Evolutionary conservation across 257 asterid species (phyloP), one percentile per base, ranked within the genome.

Genomic region (Jaltomata sinuosa): DNA sequence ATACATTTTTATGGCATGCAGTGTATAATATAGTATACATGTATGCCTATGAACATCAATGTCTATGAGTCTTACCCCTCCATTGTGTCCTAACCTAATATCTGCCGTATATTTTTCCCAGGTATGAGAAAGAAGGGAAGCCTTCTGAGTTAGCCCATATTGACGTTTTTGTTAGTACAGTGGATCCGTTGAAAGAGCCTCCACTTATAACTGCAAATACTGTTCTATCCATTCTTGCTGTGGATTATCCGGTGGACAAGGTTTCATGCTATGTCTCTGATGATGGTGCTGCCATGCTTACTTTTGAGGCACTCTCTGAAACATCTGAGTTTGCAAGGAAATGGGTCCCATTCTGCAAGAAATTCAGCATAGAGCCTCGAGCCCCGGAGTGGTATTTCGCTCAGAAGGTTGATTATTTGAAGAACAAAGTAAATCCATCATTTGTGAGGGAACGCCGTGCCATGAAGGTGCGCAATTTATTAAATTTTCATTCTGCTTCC

Each of bases 281-380:
- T 19, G 99, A 95, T 89, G 97, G 99, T 84, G 97, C 98, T 29
- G 94, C 98, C 11, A 94, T 95, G 98, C 93, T 95, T 47, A 92
- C 98, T 45, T 95, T 94, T n/a, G 99, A 95, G 88, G 94, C 97
- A 53, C 93, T 95, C 40, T 92, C 99, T 0, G 98, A 94, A 92
- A 93, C 99, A 12, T 91, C 97, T 2, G 97, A 94, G 89, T 94
- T 94, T 81, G 97, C 98, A 36, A 89, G 93, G 87, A 94, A 91
- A 74, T 95, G 99, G 99, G 97, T 95, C 49, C 99, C 99, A 2
- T 95, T 95, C 85, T 94, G 98, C 91, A 94, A 94, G 93, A 95
- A 89, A 83, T 92, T 89, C 80, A 88, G 77, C 54, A 91, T 94
- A 15, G 99, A 95, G 90, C 99, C 99, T 59, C 93, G 97, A 31